Conservation (phyloP, 345 rosid genomes). For the Citrus trifoliata region DNA sequence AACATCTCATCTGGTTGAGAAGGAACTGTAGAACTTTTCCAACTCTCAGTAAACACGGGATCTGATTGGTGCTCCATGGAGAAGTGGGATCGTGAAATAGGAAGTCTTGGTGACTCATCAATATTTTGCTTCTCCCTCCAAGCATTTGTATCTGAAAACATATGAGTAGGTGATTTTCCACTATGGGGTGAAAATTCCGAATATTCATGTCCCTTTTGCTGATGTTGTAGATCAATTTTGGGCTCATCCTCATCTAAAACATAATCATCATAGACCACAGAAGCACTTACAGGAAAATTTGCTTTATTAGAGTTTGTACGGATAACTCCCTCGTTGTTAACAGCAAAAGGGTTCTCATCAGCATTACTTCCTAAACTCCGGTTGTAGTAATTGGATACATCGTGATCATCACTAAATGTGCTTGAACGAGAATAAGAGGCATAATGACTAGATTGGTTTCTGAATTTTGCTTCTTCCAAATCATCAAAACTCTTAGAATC, state of each 20-base stretch:
- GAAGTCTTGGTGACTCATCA: conserved; percentile 20
- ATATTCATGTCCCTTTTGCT: conserved; percentile 27
- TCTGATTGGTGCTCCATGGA: conserved; percentile 26
- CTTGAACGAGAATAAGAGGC: conserved; percentile 39
- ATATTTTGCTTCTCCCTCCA: conserved; percentile 29
- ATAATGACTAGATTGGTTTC: conserved; percentile 39
- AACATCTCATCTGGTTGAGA: conserved; percentile 35
- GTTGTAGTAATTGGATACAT: conserved; percentile 25
- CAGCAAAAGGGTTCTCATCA: conserved; percentile 43
- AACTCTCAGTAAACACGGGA: conserved; percentile 39
- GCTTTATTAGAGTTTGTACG: conserved; percentile 33
- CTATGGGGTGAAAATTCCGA: conserved; percentile 34
- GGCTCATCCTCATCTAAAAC: conserved; percentile 50
- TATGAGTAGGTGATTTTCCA: conserved; percentile 30
- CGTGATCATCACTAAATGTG: conserved; percentile 32
- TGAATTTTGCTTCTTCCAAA: conserved; percentile 26
- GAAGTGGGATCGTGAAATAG: conserved; percentile 33
- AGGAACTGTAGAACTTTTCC: conserved; percentile 34
- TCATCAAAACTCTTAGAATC: conserved; percentile 18
- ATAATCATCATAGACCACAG: conserved; percentile 60
- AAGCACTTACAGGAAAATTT: conserved; percentile 28
- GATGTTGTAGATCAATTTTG: conserved; percentile 39
- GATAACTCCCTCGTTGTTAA: conserved; percentile 32
- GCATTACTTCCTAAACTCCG: conserved; percentile 16
- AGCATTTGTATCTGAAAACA: conserved; percentile 25